These are phyloP conservation scores for Deuterostichococcus epilithicus DNA, from an alignment of 139 green algal genomes.

Conservation along the genomic window DNA sequence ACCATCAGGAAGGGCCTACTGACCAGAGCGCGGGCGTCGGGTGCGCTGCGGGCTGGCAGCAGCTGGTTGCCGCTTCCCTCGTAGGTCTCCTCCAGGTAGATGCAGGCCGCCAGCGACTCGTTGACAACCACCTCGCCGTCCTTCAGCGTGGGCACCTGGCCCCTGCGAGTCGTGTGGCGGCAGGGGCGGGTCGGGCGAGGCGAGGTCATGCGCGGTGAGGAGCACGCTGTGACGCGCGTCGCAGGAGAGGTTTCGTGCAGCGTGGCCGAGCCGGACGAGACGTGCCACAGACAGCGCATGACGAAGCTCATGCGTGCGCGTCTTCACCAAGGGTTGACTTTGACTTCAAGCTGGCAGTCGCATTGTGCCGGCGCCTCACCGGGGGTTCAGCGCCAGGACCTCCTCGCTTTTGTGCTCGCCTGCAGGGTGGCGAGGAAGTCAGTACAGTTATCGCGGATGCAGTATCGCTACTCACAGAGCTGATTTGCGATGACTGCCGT, in stretches of 20 bases:
- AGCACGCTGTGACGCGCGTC: too few relatives aligned
- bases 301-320: too few relatives aligned
- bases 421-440: slow-evolving; percentile 4
- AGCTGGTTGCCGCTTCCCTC: background rate
- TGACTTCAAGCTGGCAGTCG: too few relatives aligned
- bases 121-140: slow-evolving; percentile 32
- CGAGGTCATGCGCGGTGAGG: background rate
- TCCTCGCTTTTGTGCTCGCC: slow-evolving; percentile 33
- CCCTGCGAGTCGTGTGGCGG: slow-evolving; percentile 3
- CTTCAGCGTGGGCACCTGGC: slow-evolving; percentile 36
- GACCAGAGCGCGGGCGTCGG: too few relatives aligned
- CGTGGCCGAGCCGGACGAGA: too few relatives aligned
- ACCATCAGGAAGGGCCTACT: background rate
- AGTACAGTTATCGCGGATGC: background rate
- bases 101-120: slow-evolving; percentile 30
- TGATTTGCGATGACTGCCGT: background rate
- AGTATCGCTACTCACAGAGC: background rate
- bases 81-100: slow-evolving; percentile 35
- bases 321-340: background rate
- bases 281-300: too few relatives aligned
- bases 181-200: too few relatives aligned
- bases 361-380: background rate
- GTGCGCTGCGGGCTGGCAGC: too few relatives aligned
- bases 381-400: slow-evolving; percentile 32
- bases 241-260: too few relatives aligned